Evolutionary conservation across 306 rosid species (phyloP), one percentile per base, ranked within the genome.

Genomic region (Dryas drummondii): DNA sequence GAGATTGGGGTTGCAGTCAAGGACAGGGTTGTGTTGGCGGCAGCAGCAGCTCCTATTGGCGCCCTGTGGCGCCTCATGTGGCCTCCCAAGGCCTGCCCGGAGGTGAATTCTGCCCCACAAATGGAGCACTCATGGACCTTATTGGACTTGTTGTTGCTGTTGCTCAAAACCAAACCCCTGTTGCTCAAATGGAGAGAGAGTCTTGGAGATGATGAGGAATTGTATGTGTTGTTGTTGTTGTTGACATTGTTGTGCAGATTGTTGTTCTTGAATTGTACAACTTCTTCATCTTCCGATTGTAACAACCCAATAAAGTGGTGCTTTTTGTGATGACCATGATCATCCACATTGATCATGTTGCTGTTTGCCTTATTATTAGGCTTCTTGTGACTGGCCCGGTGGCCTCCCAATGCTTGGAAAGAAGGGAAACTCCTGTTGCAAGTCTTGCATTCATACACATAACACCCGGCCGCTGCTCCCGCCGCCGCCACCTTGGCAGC

Each of bases 11-110:
- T 55, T 44, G 70, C 57, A 19, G 75, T 83, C 77, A 91, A 79
- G 4, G 91, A 82, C 48, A 86, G 70, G 32, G 91, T 79, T 0
- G 85, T 80, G 64, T 66, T 85, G 27, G 49, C 37, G 37, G 37
- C 11, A 27, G 9, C 81, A 76, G 44, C 5, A 66, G 0, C 79
- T 68, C 52, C 91, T 0, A 51, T 64, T 0, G 91, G 88, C 2
- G 90, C 81, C 1, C 97, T 79, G 74, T 94, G 98, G 27, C 97
- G 85, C 68, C 98, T 76, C 98, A 94, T 91, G 54, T 94, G 98
- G 11, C 98, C 98, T 5, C 98, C 97, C 6, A 94, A 72, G 3
- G 97, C 98, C 50, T 94, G 98, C 0, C 97, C 98, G 5, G 98
- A 94, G 32, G 84, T 84, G 82, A 94, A 94, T 66, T 86, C 96